Conservation (phyloP, 768 basidiomycete genomes). For the Gyrodon lividus region DNA sequence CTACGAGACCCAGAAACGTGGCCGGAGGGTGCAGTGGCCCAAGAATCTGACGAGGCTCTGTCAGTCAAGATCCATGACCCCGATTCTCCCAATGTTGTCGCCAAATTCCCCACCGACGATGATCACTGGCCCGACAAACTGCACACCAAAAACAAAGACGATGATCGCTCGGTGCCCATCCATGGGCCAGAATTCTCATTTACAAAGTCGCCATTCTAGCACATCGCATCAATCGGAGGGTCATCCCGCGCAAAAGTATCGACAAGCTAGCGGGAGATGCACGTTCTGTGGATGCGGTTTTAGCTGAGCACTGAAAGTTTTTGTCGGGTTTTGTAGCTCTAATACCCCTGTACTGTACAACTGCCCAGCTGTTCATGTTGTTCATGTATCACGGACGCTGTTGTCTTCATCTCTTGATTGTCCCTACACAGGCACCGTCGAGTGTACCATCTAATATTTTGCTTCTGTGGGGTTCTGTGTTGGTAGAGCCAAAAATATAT, state of each 20-base stretch:
- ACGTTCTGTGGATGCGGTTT: constrained; percentile 2
- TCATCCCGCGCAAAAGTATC: neutral
- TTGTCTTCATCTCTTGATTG: neutral
- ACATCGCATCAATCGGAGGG: neutral
- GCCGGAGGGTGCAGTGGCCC: constrained; percentile 62
- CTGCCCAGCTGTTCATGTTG: neutral
- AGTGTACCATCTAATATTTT: neutral
- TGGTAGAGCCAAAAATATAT: constrained; percentile 28
- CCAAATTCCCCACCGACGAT: constrained; percentile 4
- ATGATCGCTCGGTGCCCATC: neutral
- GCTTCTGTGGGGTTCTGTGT: neutral
- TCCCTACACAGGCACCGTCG: neutral
- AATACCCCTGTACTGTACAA: neutral
- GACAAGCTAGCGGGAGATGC: neutral
- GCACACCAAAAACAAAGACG: neutral
- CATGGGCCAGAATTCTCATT: neutral
- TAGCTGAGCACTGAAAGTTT: neutral
- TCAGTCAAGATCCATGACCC: neutral
- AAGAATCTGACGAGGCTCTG: constrained; percentile 56
- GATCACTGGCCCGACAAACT: neutral
- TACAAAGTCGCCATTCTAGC: neutral
- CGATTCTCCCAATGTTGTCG: neutral
- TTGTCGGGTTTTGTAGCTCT: neutral
- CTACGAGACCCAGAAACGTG: constrained; percentile 68
- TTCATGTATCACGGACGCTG: neutral